These are phyloP conservation scores for Agaricus sinodeliciosus DNA, from an alignment of 768 basidiomycete genomes.

Conservation along the genomic window DNA sequence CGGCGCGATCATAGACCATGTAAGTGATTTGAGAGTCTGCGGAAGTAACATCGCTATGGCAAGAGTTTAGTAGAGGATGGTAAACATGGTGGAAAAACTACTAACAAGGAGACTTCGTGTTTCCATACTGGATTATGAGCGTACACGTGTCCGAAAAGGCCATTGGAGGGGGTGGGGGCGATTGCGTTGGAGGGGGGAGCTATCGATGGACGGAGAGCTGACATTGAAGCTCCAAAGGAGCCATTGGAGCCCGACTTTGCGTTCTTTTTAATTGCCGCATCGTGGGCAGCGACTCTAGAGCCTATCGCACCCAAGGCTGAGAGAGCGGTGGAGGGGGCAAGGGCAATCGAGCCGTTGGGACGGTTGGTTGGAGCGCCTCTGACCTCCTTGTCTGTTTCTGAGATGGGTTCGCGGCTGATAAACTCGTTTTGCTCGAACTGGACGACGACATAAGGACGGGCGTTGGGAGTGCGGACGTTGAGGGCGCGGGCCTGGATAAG, in stretches of 20 bases:
- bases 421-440: conserved; percentile 99
- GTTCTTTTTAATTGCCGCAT: conserved; percentile 24
- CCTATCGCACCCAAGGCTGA: conserved; percentile 61
- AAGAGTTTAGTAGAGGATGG: neutral
- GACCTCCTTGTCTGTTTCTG: conserved; percentile 83
- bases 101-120: conserved; percentile 97
- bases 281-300: conserved; percentile 34
- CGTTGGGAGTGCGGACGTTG: conserved; percentile 56
- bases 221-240: conserved; percentile 30
- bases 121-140: conserved; percentile 97
- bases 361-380: conserved; percentile 70
- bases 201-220: conserved; percentile 27
- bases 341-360: conserved; percentile 19
- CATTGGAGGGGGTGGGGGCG: conserved; percentile 26
- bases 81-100: conserved; percentile 5
- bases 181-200: conserved; percentile 20
- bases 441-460: conserved; percentile 90
- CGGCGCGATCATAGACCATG: conserved; percentile 87
- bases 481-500: conserved; percentile 87
- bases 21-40: conserved; percentile 77
- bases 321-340: conserved; percentile 53
- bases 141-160: conserved; percentile 59
- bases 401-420: conserved; percentile 83
- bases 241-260: conserved; percentile 37
- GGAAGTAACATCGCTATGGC: conserved; percentile 84